Base-by-base conservation (phyloP, 176 grass and related monocot genomes). In the Triticum dicoccoides region DNA sequence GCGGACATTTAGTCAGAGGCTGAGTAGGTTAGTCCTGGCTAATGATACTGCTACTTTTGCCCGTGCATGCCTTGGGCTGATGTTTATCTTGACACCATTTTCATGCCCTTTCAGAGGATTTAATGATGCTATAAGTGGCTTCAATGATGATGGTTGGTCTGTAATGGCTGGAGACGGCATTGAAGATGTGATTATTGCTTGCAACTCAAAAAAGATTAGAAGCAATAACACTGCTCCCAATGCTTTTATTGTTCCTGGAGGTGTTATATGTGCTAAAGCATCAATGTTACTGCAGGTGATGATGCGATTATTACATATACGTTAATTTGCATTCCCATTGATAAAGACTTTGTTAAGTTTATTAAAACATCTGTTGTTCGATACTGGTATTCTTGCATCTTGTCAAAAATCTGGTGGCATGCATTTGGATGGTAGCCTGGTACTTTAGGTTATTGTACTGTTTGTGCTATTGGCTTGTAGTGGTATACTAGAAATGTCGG, bases 91-190 rank as follows among this genome's bases (percentile, higher is more conserved):
- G 45, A 63, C 85, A 87, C 14, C 39, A 58, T 87, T 61, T 15
- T 74, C 56, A 44, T 86, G 33, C 18, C 33, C 39, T 84, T 91
- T 74, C 80, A 99, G 97, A 88, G 97, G 97, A 34, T 99, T 99
- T 90, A 99, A 97, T 61, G 97, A 94, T 84, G 90, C 94, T 24
- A 97, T 97, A 69, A 96, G 92, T 88, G 97, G 97, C 85, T 99
- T 99, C 82, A 91, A 91, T 87, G 97, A 99, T 88, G 94, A 99
- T 90, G 97, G 97, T 61, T 99, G 97, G 97, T 94, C 97, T 72
- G 74, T 90, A 37, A 91, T 97, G 87, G 87, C 66, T 51, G 89
- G 89, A 85, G 97, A 99, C 83, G 97, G 97, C 78, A 66, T 89
- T 27, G 97, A 99, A 85, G 97, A 96, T 38, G 90, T 99, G 78